A percentile compares a stretch with the other conserved stretches of the same genome.
Conservation (phyloP, 179 eudicot species). For the Dionaea muscipula region DNA sequence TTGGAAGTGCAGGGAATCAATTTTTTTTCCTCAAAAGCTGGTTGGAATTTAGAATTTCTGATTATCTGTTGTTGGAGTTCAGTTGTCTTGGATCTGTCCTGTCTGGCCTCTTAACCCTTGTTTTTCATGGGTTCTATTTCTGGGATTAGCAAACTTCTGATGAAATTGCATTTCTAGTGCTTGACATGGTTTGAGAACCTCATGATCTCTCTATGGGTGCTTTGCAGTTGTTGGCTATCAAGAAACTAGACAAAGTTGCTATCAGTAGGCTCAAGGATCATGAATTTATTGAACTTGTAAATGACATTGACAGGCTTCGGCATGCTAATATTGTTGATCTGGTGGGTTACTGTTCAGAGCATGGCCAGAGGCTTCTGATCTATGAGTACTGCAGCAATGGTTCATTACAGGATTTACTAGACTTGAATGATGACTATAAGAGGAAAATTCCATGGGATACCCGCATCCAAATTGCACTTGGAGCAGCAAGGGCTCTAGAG, state of each 20-base stretch:
- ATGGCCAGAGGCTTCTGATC: constrained; percentile 50
- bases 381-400: constrained; percentile 56
- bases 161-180: neutral
- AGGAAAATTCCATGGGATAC: constrained; percentile 45
- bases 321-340: constrained; percentile 62
- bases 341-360: constrained; percentile 64
- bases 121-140: too few relatives aligned
- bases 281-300: constrained; percentile 52
- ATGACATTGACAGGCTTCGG: constrained; percentile 38
- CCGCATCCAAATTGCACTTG: constrained; percentile 64
- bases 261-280: constrained; percentile 41
- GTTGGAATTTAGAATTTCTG: too few relatives aligned
- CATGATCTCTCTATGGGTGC: constrained; percentile 9
- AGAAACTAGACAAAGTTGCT: constrained; percentile 47
- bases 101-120: too few relatives aligned
- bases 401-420: constrained; percentile 48
- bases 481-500: constrained; percentile 76
- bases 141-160: neutral
- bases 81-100: too few relatives aligned
- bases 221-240: constrained; percentile 45
- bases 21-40: too few relatives aligned
- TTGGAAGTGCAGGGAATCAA: too few relatives aligned
- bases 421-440: constrained; percentile 52
- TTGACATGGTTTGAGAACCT: neutral
- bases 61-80: too few relatives aligned